phyloP scores from a whole-genome alignment of 2,329 filamentous ascomycete species.

The Plectosphaerella sp. region DNA sequence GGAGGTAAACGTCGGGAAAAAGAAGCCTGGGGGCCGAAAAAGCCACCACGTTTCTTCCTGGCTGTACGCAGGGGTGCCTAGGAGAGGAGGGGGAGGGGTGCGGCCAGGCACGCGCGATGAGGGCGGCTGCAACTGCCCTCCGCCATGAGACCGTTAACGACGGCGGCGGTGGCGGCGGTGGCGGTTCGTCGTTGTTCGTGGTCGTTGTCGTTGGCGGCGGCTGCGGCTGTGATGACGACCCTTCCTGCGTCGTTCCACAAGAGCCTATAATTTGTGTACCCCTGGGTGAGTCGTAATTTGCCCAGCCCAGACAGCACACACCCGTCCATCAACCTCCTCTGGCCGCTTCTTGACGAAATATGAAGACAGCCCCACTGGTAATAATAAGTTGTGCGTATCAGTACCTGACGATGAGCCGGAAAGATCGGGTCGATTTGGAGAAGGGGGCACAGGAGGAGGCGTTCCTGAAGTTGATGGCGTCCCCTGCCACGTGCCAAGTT shows the following conservation, averaged over 20 bases:
- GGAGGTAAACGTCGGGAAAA: background rate
- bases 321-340: too few species aligned
- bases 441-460: background rate
- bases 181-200: too few species aligned
- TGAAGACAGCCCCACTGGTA: background rate
- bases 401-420: background rate
- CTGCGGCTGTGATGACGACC: too few species aligned
- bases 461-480: background rate
- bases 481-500: background rate
- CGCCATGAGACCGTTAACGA: too few species aligned
- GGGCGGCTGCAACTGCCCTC: background rate
- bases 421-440: slow-evolving; percentile 1
- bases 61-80: background rate
- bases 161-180: too few species aligned
- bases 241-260: too few species aligned
- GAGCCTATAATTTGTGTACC: too few species aligned
- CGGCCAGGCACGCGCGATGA: background rate
- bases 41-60: background rate
- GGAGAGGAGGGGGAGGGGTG: background rate
- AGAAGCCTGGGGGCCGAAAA: background rate
- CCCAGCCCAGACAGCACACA: too few species aligned
- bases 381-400: background rate
- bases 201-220: too few species aligned
- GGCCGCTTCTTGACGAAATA: too few species aligned
- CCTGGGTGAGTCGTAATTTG: too few species aligned